Evolutionary conservation across 2,329 filamentous ascomycete species (phyloP).

Genomic region (Aspergillus phoenicis): DNA sequence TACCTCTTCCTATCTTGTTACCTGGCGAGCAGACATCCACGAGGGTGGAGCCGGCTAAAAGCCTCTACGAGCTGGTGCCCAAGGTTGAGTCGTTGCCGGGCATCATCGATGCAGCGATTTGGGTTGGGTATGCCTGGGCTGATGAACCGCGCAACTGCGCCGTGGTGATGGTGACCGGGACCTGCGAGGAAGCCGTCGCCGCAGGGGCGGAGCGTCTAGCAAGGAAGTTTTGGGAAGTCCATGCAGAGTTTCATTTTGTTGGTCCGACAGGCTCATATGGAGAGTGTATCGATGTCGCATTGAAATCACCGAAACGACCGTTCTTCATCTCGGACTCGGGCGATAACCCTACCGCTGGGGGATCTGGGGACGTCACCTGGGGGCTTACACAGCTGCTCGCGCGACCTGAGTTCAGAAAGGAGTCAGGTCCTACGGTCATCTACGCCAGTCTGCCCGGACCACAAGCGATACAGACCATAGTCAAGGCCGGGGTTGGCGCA

Average conservation of each 20-base stretch:
- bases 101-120: slow-evolving; percentile 56
- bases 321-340: slow-evolving; percentile 61
- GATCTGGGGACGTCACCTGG: slow-evolving; percentile 59
- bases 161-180: slow-evolving; percentile 55
- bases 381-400: slow-evolving; percentile 50
- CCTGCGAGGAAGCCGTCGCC: slow-evolving; percentile 46
- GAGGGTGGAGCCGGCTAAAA: slow-evolving; percentile 54
- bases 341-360: slow-evolving; percentile 59
- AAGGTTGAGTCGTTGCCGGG: slow-evolving; percentile 45
- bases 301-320: slow-evolving; percentile 45
- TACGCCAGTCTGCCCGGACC: slow-evolving; percentile 58
- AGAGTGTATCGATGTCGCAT: slow-evolving; percentile 52
- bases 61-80: slow-evolving; percentile 54
- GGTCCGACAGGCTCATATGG: slow-evolving; percentile 53
- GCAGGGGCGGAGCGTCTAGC: slow-evolving; percentile 51
- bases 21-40: slow-evolving; percentile 61
- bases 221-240: slow-evolving; percentile 52
- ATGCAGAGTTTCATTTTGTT: slow-evolving; percentile 54
- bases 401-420: slow-evolving; percentile 48
- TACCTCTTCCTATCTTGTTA: slow-evolving; percentile 55
- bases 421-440: slow-evolving; percentile 48
- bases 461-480: slow-evolving; percentile 46
- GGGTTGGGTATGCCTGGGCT: slow-evolving; percentile 61
- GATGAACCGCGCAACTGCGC: slow-evolving; percentile 58
- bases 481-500: slow-evolving; percentile 50